Evolutionary conservation across 306 rosid species (phyloP), one percentile per base, ranked within the genome.

Genomic region (Phaseolus lunatus): DNA sequence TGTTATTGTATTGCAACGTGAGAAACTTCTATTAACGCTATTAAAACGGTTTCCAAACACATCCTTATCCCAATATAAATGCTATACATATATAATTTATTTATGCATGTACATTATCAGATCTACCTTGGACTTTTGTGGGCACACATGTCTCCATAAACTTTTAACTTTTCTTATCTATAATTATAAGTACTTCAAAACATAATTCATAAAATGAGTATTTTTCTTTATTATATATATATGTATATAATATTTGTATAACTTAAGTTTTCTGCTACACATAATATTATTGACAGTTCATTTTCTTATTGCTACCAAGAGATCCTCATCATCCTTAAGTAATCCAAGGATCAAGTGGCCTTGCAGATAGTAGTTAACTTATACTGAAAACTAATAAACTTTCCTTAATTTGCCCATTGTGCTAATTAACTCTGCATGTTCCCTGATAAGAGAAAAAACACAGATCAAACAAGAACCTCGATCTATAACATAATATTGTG

Each of bases 351-450:
- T 19, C 57, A 53, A 53, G 19, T 67, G 35, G n/a, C n/a, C n/a
- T n/a, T n/a, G 7, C 24, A 43, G 15, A 11, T 57, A 27, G 19
- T 43, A 43, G 12, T 43, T 27, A 15, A 29, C 43, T 16, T 7
- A 31, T 61, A n/a, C 16, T 29, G 67, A 27, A 45, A 39, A 15
- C 41, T 14, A 14, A 39, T 39, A 2, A 9, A 9, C 12, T 65
- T 73, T n/a, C 24, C 68, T 41, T 23, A 23, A 22, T 56, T 65
- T 65, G 64, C 22, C 45, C 62, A 73, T 56, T 56, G 37, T 16
- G 57, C 53, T 9, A 66, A 39, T 39, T 39, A 39, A 39, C 26
- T 31, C 65, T 54, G 31, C 47, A 75, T 35, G 72, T 75, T 81
- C 43, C 20, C 10, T n/a, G 13, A 29, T 15, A 6, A 29, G 67